Percentiles rank a stretch among this genome's conserved stretches.
These are phyloP conservation scores for Lactarius indigo DNA, from an alignment of 768 basidiomycete species.

Conservation along the genomic window DNA sequence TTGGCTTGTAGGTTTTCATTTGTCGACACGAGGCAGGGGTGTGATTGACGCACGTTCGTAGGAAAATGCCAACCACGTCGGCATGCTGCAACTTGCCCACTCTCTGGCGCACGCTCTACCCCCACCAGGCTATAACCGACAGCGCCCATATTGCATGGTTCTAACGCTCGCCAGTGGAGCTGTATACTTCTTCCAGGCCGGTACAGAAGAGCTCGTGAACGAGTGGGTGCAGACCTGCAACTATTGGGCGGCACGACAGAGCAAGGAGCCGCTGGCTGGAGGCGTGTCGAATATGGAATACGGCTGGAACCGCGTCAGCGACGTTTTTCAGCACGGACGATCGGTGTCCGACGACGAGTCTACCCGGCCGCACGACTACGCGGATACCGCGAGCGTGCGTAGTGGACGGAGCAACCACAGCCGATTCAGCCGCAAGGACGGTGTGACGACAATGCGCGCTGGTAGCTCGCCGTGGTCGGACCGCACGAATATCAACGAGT, in stretches of 20 bases:
- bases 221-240: slow-evolving; percentile 99
- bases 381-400: slow-evolving; percentile 68
- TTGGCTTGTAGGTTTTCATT: slow-evolving; percentile 76
- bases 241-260: slow-evolving; percentile 96
- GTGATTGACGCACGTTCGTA: slow-evolving; percentile 33
- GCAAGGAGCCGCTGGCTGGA: slow-evolving; percentile 91
- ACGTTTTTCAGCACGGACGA: slow-evolving; percentile 46
- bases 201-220: slow-evolving; percentile 96
- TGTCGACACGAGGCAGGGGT: neutral
- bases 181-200: slow-evolving; percentile 98
- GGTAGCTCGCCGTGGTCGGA: slow-evolving; percentile 74
- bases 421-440: slow-evolving; percentile 70
- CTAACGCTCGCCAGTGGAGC: slow-evolving; percentile 84
- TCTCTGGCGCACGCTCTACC: slow-evolving; percentile 85
- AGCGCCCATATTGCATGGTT: slow-evolving; percentile 94
- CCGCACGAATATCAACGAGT: slow-evolving; percentile 79
- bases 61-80: slow-evolving; percentile 85
- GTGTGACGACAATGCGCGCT: slow-evolving; percentile 58
- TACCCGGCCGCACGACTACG: slow-evolving; percentile 44
- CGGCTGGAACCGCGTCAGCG: slow-evolving; percentile 85
- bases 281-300: slow-evolving; percentile 99
- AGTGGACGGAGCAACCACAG: slow-evolving; percentile 74
- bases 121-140: slow-evolving; percentile 85
- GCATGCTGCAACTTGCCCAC: slow-evolving; percentile 82
- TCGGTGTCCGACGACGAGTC: slow-evolving; percentile 59